Percentiles rank a stretch among this genome's conserved stretches.
Evolutionary conservation across 228 moss, liverwort and hornwort species (phyloP).

Genomic region (Sphagnum magellanicum): DNA sequence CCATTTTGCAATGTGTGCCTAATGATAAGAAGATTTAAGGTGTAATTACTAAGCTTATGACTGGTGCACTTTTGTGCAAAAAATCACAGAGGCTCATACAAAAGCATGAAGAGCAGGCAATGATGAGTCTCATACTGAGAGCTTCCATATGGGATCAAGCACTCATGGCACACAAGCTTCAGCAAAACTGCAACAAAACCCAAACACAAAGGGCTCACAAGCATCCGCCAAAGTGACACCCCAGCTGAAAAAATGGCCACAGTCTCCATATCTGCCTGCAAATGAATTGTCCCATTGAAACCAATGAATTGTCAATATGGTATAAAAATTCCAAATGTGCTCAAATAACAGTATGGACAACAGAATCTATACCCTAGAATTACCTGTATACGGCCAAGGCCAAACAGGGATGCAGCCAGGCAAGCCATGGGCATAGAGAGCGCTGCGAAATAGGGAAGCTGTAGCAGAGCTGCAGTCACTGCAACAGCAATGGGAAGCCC

Average conservation of each 20-base stretch:
- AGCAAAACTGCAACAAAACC: slow-evolving; percentile 17
- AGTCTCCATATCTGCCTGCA: slow-evolving; percentile 36
- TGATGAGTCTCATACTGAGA: slow-evolving; percentile 26
- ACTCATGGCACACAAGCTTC: slow-evolving; percentile 32
- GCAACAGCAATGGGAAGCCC: slow-evolving; percentile 36
- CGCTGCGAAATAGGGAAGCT: slow-evolving; percentile 35
- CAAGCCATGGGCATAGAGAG: slow-evolving; percentile 27
- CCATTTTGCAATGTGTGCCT: too few species aligned
- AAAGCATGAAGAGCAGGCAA: not conserved
- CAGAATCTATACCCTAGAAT: not conserved
- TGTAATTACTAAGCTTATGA: too few species aligned
- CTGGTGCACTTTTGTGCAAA: not conserved
- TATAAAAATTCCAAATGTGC: not conserved
- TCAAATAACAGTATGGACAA: not conserved
- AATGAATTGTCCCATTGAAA: not conserved
- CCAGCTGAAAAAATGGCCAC: slow-evolving; percentile 28
- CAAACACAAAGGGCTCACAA: slow-evolving; percentile 20
- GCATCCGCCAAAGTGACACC: slow-evolving; percentile 33
- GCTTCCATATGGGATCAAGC: slow-evolving; percentile 35
- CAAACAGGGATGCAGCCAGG: slow-evolving; percentile 31
- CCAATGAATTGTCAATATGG: not conserved
- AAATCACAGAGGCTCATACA: not conserved
- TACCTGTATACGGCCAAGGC: slow-evolving; percentile 37
- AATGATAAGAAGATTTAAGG: too few species aligned
- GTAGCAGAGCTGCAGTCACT: slow-evolving; percentile 22